A percentile compares a stretch with the other conserved stretches of the same genome.
Conservation (phyloP, 2,329 filamentous ascomycete genomes). For the Fragosphaeria purpurea region DNA sequence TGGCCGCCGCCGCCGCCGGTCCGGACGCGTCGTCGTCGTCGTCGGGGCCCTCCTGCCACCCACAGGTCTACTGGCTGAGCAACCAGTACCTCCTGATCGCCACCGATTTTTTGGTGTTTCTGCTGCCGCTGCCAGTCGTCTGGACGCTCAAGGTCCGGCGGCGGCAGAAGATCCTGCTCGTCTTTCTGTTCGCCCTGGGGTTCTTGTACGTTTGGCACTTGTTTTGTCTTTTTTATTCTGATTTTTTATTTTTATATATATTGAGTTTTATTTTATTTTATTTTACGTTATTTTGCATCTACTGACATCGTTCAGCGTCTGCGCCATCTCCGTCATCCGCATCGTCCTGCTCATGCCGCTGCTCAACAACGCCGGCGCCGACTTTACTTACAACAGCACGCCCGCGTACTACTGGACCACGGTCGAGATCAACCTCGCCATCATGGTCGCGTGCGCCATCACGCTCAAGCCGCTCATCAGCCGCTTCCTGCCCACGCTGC, state of each 20-base stretch:
- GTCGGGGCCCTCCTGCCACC: constrained; percentile 3
- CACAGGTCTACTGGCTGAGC: constrained; percentile 8
- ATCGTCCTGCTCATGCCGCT: constrained; percentile 18
- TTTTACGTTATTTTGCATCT: too few relatives aligned
- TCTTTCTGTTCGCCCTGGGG: constrained; percentile 29
- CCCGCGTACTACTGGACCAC: constrained; percentile 25
- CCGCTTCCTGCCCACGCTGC: neutral
- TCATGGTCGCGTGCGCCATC: constrained; percentile 26
- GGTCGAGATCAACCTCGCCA: constrained; percentile 26
- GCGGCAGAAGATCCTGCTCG: constrained; percentile 5
- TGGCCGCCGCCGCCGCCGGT: neutral
- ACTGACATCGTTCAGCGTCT: constrained; percentile 20
- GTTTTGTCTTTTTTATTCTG: neutral
- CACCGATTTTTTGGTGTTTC: constrained; percentile 50
- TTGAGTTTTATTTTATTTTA: neutral
- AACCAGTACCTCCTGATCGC: constrained; percentile 29
- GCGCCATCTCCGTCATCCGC: constrained; percentile 24
- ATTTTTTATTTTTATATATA: constrained; percentile 12
- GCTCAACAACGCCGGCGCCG: constrained; percentile 11
- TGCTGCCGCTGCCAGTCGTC: constrained; percentile 11
- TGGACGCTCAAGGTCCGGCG: constrained; percentile 9
- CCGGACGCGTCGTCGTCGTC: too few relatives aligned
- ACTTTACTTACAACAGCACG: constrained; percentile 20
- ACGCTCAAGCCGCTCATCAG: constrained; percentile 24
- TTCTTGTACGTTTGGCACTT: constrained; percentile 23